Base-by-base conservation (phyloP, 1,284 basidiomycete species). In the Apiotrichum domesticum region DNA sequence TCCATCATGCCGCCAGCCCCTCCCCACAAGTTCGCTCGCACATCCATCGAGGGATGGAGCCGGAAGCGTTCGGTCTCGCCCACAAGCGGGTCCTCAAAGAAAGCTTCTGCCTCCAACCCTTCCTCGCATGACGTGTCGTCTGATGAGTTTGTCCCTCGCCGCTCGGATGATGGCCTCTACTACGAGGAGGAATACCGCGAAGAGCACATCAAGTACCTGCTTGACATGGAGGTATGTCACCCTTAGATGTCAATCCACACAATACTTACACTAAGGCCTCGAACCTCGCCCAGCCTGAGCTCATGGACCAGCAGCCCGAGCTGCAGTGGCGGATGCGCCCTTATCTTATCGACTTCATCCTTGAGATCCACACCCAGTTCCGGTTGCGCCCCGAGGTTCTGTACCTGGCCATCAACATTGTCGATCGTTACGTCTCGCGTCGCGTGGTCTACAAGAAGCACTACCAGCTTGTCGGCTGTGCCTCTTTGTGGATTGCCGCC, bases 231-330 rank as follows among this genome's bases (percentile, higher is more conserved):
- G 88, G 93, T 96, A 66, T 79, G 90, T 80, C 6, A 35, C 13
- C 6, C 10, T 29, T 39, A 7, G 3, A 5, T 35, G n/a, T 37
- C 14, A 13, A 29, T 6, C 39, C 29, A 15, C 15, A 37, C 50
- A 6, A 6, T 15, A 35, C 40, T 43, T 35, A 40, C 33, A 35
- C 42, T 13, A 64, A 96, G 92, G 83, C 81, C 56, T 84, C 80
- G 69, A 98, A 94, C 42, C 87, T 91, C 81, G 87, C 89, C 32
- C 91, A 87, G 10, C 85, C 87, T 49, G 85, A 93, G 63, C 89
- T 93, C 52, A 99, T 99, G 90, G 95, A 98, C 74, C 90, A 94
- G 77, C 96, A 99, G 74, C 95, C 96, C 32, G 95, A 98, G 78
- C 90, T 98, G 67, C 83, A 85, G 69, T 94, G 91, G 90, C 86